These are phyloP conservation scores for Metschnikowia reukaufii DNA, from an alignment of 805 yeast species.

Conservation along the genomic window DNA sequence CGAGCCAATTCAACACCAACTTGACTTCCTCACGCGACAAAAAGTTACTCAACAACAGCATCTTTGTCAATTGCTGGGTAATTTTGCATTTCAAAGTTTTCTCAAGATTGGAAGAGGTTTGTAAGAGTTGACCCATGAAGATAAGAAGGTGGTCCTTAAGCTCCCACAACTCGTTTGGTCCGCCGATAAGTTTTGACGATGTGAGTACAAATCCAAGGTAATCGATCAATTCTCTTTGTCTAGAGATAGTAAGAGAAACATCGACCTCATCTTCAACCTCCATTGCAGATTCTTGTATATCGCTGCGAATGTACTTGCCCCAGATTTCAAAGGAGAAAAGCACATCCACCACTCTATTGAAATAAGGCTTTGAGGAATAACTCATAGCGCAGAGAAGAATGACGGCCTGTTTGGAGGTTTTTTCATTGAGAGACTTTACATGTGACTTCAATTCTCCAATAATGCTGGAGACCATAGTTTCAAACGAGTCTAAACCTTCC, in stretches of 20 bases:
- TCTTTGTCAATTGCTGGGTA: slow-evolving; percentile 59
- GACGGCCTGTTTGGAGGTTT: slow-evolving; percentile 61
- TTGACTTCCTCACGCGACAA: slow-evolving; percentile 56
- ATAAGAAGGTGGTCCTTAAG: slow-evolving; percentile 69
- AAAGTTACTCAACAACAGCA: slow-evolving; percentile 51
- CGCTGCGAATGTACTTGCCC: slow-evolving; percentile 36
- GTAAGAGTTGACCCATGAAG: slow-evolving; percentile 65
- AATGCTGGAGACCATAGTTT: slow-evolving; percentile 30
- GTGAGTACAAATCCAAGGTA: slow-evolving; percentile 58
- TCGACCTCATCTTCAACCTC: slow-evolving; percentile 21
- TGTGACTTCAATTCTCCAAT: slow-evolving; percentile 51
- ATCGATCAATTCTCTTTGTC: slow-evolving; percentile 59
- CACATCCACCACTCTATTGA: slow-evolving; percentile 45
- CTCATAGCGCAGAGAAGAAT: slow-evolving; percentile 58
- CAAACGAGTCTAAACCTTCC: slow-evolving; percentile 30
- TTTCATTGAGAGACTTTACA: slow-evolving; percentile 49
- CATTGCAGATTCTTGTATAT: slow-evolving; percentile 11
- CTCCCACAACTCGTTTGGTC: slow-evolving; percentile 38
- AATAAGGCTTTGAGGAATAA: slow-evolving; percentile 44
- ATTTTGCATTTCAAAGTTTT: slow-evolving; percentile 68
- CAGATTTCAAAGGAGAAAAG: slow-evolving; percentile 41
- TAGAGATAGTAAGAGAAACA: slow-evolving; percentile 46
- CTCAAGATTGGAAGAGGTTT: slow-evolving; percentile 66
- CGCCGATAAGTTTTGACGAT: slow-evolving; percentile 32
- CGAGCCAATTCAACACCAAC: slow-evolving; percentile 62